Conservation (phyloP, 2,329 filamentous ascomycete genomes). For the Aureobasidium lini region DNA sequence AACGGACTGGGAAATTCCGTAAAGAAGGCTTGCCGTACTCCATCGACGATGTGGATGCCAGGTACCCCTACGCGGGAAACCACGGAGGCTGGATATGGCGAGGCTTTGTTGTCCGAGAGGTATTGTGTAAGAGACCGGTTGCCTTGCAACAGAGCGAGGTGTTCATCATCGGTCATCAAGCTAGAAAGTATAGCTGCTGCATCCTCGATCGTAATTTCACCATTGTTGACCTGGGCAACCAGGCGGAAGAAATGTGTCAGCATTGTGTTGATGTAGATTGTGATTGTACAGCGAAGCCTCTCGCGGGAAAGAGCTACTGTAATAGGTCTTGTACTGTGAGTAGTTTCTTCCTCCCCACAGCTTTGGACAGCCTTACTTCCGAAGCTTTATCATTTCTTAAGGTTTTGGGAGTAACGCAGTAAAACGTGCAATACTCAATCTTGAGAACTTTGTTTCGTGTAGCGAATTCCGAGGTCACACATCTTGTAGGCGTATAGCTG, state of each 20-base stretch:
- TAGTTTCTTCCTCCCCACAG: no score
- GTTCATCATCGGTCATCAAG: slow-evolving; percentile 4
- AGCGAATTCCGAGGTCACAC: no score
- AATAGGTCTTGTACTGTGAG: no score
- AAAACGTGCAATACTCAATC: no score
- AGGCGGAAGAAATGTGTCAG: neutral
- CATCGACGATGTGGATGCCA: slow-evolving; percentile 1
- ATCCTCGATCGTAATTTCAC: neutral
- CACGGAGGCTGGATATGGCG: neutral
- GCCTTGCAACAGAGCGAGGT: slow-evolving; percentile 3
- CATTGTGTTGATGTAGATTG: neutral
- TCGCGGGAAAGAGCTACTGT: no score
- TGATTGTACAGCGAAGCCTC: no score
- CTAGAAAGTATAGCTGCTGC: neutral
- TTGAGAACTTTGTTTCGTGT: no score
- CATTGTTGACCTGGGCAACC: neutral
- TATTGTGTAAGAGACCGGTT: neutral
- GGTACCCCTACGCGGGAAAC: neutral
- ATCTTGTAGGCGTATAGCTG: no score
- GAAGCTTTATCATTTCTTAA: no score
- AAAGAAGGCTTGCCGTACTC: neutral
- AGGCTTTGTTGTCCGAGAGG: slow-evolving; percentile 5
- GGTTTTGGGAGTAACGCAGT: no score
- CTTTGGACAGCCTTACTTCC: no score
- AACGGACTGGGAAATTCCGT: slow-evolving; percentile 3